phyloP scores from a whole-genome alignment of 1,139 yeast species.

The Lodderomyces parapsilosis region DNA sequence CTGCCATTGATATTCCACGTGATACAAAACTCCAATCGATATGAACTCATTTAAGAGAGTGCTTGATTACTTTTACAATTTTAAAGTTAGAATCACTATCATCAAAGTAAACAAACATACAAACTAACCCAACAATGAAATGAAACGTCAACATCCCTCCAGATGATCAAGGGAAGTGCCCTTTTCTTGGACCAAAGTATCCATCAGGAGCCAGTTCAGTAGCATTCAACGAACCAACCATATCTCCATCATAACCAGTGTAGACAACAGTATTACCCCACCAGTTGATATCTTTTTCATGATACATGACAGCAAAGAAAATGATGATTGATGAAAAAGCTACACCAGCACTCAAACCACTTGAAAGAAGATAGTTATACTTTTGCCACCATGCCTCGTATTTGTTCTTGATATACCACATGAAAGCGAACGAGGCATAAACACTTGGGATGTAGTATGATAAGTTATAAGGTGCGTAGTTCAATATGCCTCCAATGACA shows the following conservation, averaged over 20 bases:
- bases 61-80: no score
- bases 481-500: conserved; percentile 39
- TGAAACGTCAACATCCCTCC: neutral
- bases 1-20: no score
- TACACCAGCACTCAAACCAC: conserved; percentile 54
- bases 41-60: no score
- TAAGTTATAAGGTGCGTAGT: conserved; percentile 50
- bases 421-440: conserved; percentile 42
- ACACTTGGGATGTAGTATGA: conserved; percentile 45
- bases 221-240: conserved; percentile 24
- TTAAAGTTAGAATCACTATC: no score
- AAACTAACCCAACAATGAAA: neutral
- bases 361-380: conserved; percentile 52
- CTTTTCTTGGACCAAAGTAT: conserved; percentile 45
- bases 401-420: conserved; percentile 42
- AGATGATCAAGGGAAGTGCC: conserved; percentile 29
- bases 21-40: no score
- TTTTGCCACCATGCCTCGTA: conserved; percentile 55
- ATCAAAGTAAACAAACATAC: neutral
- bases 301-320: conserved; percentile 52
- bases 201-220: conserved; percentile 34
- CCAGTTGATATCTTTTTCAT: conserved; percentile 42
- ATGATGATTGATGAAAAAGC: conserved; percentile 51
- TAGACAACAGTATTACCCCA: conserved; percentile 55
- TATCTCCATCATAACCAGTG: conserved; percentile 37